Percentiles rank a stretch among this genome's conserved stretches.
phyloP scores from a whole-genome alignment of 345 rosid genomes.

The Citrus sp. region DNA sequence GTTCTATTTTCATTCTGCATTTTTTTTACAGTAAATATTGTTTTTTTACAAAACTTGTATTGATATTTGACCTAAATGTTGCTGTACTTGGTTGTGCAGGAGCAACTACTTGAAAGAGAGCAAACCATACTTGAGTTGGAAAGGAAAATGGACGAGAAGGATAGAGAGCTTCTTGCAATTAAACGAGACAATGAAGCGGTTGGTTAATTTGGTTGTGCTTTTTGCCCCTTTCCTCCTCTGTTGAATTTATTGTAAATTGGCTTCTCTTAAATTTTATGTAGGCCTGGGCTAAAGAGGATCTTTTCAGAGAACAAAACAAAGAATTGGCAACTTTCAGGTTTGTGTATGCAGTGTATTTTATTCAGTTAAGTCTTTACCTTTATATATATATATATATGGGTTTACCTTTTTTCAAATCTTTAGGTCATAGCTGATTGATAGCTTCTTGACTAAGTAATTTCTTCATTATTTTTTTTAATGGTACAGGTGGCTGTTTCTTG shows the following conservation, averaged over 20 bases:
- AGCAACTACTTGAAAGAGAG: conserved; percentile 69
- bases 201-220: conserved; percentile 20
- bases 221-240: not conserved
- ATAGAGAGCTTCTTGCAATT: conserved; percentile 77
- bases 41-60: not conserved
- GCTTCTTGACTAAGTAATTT: not conserved
- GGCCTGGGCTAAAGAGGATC: conserved; percentile 99
- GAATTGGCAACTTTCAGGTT: conserved; percentile 85
- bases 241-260: conserved; percentile 8
- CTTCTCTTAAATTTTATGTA: conserved; percentile 22
- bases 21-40: not conserved
- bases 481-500: not conserved
- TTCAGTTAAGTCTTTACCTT: not conserved
- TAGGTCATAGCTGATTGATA: not conserved
- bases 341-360: conserved; percentile 7
- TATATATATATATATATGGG: not conserved
- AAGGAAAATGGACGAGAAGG: conserved; percentile 83
- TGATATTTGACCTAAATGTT: not conserved
- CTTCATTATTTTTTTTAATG: not conserved
- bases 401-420: not conserved
- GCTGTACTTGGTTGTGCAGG: conserved; percentile 42
- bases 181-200: conserved; percentile 91
- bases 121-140: conserved; percentile 60
- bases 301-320: conserved; percentile 82
- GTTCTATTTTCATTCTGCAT: not conserved